These are phyloP conservation scores for Sporothrix curviconia DNA, from an alignment of 2,329 filamentous ascomycete species.

Conservation along the genomic window DNA sequence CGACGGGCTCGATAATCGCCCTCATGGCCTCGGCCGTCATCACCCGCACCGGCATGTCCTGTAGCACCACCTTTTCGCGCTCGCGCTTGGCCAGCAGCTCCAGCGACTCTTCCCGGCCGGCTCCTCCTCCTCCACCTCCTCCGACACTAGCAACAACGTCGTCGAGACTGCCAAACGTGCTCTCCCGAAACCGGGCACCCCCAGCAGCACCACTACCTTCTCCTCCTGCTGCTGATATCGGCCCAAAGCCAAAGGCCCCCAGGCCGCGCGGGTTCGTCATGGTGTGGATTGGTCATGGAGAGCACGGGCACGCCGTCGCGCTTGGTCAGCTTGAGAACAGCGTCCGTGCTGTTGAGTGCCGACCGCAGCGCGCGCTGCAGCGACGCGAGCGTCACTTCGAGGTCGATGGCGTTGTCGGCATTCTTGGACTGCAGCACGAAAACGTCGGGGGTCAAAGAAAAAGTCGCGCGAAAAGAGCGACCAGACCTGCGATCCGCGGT, in stretches of 20 bases:
- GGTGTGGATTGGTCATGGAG: slow-evolving; percentile 81
- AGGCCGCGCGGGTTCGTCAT: slow-evolving; percentile 48
- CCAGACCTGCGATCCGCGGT: slow-evolving; percentile 95
- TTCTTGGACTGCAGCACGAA: slow-evolving; percentile 84
- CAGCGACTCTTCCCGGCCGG: slow-evolving; percentile 38
- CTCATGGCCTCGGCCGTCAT: slow-evolving; percentile 78
- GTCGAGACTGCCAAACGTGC: slow-evolving; percentile 28
- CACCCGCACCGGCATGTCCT: slow-evolving; percentile 92
- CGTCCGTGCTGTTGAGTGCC: slow-evolving; percentile 71
- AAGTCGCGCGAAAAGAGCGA: slow-evolving; percentile 57
- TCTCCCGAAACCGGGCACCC: slow-evolving; percentile 25
- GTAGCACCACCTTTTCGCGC: slow-evolving; percentile 85
- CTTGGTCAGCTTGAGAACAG: slow-evolving; percentile 84
- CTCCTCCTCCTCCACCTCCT: slow-evolving; percentile 11
- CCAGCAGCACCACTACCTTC: slow-evolving; percentile 25
- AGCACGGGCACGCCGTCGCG: slow-evolving; percentile 82
- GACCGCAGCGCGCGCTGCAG: slow-evolving; percentile 89
- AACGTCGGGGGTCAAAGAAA: slow-evolving; percentile 71
- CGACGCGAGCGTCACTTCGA: slow-evolving; percentile 83
- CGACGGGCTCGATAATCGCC: slow-evolving; percentile 85
- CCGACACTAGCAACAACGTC: too few relatives aligned
- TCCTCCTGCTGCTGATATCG: slow-evolving; percentile 27
- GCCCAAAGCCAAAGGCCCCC: slow-evolving; percentile 30
- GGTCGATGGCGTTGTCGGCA: slow-evolving; percentile 81
- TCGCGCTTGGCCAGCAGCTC: slow-evolving; percentile 58